A percentile compares a stretch with the other conserved stretches of the same genome.
phyloP scores from a whole-genome alignment of 2,329 filamentous ascomycete species.

The Chalaropsis ovoidea region DNA sequence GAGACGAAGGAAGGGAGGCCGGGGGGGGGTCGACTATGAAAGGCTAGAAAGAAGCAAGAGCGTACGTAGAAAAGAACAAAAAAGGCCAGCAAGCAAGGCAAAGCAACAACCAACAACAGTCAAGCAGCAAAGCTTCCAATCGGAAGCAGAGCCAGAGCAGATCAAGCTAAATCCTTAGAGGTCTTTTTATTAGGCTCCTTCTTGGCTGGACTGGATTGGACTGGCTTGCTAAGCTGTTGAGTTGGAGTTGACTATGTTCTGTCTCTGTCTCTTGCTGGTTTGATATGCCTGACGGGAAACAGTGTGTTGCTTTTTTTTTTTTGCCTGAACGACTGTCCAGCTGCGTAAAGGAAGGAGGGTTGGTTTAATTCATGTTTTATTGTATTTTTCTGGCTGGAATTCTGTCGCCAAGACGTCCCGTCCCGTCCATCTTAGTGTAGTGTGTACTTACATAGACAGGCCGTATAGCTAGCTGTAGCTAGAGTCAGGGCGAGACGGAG shows the following conservation, averaged over 20 bases:
- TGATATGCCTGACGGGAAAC: slow-evolving; percentile 11
- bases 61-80: not conserved
- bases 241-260: not conserved
- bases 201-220: not conserved
- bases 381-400: not conserved
- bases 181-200: not conserved
- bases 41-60: not conserved
- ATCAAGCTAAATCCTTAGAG: not conserved
- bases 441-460: not conserved
- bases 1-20: not conserved
- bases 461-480: not conserved
- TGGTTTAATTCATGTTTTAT: not conserved
- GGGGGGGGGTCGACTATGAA: not conserved
- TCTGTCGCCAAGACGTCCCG: slow-evolving; percentile 5
- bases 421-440: not conserved
- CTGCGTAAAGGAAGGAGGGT: too few relatives aligned
- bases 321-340: too few relatives aligned
- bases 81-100: not conserved
- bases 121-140: not conserved
- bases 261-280: not conserved
- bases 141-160: not conserved
- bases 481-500: not conserved
- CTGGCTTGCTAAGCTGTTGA: not conserved
- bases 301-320: not conserved
- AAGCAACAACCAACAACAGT: not conserved